Evolutionary conservation across 495 filamentous ascomycete species (phyloP).

Genomic region (Haplographium delicatum): DNA sequence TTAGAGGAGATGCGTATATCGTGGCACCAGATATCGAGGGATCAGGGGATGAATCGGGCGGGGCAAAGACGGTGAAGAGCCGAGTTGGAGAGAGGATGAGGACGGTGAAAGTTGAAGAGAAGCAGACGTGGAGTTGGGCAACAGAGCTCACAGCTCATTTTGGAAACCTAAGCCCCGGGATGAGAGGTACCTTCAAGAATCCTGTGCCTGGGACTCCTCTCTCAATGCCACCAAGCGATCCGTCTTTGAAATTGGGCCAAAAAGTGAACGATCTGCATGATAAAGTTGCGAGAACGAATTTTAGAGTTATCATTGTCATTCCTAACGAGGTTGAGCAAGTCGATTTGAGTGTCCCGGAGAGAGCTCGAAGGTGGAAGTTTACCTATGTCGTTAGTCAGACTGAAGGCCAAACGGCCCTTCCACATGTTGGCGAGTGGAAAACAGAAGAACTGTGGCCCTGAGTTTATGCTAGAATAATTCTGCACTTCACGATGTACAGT

Average conservation of each 20-base stretch:
- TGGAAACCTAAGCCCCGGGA: constrained; percentile 72
- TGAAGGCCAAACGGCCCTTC: constrained; percentile 27
- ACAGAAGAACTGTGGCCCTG: constrained; percentile 80
- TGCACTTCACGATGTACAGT: no score
- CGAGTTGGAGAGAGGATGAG: constrained; percentile 36
- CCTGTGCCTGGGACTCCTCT: constrained; percentile 67
- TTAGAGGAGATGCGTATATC: constrained; percentile 69
- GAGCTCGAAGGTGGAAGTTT: constrained; percentile 62
- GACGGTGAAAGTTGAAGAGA: constrained; percentile 22
- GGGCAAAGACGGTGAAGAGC: constrained; percentile 42
- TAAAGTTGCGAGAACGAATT: constrained; percentile 65
- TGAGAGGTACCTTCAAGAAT: constrained; percentile 72
- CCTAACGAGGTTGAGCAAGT: constrained; percentile 75
- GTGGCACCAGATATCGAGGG: constrained; percentile 53
- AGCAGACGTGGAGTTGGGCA: constrained; percentile 56
- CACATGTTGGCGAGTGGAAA: constrained; percentile 58
- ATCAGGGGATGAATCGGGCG: constrained; percentile 36
- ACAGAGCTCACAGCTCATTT: constrained; percentile 81
- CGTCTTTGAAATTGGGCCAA: constrained; percentile 55
- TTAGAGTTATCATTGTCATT: constrained; percentile 75
- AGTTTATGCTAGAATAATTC: constrained; percentile 8
- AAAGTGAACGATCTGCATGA: constrained; percentile 59
- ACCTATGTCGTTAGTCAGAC: constrained; percentile 35
- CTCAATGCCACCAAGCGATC: constrained; percentile 35
- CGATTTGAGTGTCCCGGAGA: constrained; percentile 63